Conservation (phyloP, 73 alveolate genomes). For the Uronychia setigera region DNA sequence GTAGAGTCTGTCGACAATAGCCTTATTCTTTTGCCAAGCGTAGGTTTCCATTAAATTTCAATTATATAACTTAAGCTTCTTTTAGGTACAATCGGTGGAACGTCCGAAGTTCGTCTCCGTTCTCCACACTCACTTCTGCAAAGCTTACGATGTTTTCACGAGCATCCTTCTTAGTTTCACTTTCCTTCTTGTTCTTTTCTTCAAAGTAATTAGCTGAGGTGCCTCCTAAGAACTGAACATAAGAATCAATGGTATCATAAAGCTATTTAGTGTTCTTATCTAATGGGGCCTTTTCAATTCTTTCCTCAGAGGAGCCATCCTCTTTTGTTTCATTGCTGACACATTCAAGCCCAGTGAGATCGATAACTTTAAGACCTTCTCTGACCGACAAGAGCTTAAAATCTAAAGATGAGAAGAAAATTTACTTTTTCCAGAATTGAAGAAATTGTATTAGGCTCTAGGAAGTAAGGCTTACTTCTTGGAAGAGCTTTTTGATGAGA, state of each 20-base stretch:
- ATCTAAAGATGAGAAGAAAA: neutral
- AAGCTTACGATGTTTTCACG: neutral
- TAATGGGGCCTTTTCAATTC: neutral
- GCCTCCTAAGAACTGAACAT: neutral
- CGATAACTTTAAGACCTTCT: neutral
- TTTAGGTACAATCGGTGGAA: neutral
- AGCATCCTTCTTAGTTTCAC: too few relatives aligned
- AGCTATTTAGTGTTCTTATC: neutral
- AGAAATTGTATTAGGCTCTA: neutral
- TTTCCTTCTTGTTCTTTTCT: neutral
- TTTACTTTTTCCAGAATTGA: neutral
- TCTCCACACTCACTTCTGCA: neutral
- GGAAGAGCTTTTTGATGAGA: neutral
- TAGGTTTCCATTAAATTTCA: constrained; percentile 51
- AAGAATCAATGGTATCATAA: neutral
- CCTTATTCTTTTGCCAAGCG: constrained; percentile 70
- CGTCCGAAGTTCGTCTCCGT: neutral
- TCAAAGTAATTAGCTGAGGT: neutral
- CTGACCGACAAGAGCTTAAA: neutral
- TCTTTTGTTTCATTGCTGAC: neutral
- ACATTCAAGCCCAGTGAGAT: neutral
- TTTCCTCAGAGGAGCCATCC: neutral
- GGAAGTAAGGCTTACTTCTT: too few relatives aligned
- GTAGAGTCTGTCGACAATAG: constrained; percentile 65
- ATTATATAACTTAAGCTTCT: neutral